A percentile compares a stretch with the other conserved stretches of the same genome.
Conservation (phyloP, 2,329 filamentous ascomycete genomes). For the Alternaria novae-zelandiae region DNA sequence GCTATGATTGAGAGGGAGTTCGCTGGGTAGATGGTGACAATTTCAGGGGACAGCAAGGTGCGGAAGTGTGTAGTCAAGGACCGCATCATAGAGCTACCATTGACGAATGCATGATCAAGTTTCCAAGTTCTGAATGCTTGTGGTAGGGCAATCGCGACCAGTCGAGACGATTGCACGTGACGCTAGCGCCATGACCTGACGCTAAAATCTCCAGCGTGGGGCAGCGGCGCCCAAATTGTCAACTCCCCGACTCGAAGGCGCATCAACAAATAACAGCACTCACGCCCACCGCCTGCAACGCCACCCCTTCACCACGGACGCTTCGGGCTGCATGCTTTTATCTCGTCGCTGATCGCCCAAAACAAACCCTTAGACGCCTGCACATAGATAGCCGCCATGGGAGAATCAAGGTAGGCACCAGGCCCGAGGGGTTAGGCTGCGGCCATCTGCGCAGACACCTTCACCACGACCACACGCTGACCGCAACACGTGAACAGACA, state of each 20-base stretch:
- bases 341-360: constrained; percentile 7
- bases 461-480: constrained; percentile 23
- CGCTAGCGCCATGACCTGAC: constrained; percentile 5
- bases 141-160: background rate
- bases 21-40: background rate
- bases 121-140: background rate
- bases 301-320: constrained; percentile 5
- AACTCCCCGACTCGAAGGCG: constrained; percentile 18
- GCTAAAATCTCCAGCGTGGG: constrained; percentile 21
- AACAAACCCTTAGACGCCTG: background rate
- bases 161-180: constrained; percentile 9
- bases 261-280: constrained; percentile 37
- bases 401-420: constrained; percentile 69
- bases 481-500: constrained; percentile 67
- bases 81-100: background rate
- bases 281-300: background rate
- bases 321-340: constrained; percentile 11
- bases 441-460: constrained; percentile 12
- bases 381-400: constrained; percentile 55
- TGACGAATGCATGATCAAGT: background rate
- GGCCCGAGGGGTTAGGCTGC: constrained; percentile 9
- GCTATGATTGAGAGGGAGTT: background rate
- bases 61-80: background rate
- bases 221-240: constrained; percentile 25
- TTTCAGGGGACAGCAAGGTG: background rate